Evolutionary conservation across 345 rosid species (phyloP).

Genomic region (Hibiscus trionum): DNA sequence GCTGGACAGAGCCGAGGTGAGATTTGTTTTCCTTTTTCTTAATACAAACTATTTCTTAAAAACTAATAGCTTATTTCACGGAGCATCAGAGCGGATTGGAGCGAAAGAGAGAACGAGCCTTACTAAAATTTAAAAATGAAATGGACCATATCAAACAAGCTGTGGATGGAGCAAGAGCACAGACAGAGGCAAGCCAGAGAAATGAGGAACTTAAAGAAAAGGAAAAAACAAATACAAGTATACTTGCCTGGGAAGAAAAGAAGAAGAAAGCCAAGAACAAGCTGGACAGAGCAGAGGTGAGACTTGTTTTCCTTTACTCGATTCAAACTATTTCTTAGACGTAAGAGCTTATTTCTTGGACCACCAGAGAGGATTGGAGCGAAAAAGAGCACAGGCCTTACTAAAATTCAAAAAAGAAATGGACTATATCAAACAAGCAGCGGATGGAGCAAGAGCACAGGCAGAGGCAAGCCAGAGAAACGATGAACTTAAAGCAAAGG

Average conservation of each 20-base stretch:
- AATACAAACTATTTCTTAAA: neutral
- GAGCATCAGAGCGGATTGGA: conserved; percentile 38
- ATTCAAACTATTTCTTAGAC: conserved; percentile 1
- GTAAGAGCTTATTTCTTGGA: conserved; percentile 15
- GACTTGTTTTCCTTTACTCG: neutral
- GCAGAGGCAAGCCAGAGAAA: conserved; percentile 42
- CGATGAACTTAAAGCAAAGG: conserved; percentile 54
- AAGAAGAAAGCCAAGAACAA: conserved; percentile 44
- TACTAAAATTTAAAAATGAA: conserved; percentile 28
- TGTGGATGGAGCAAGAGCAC: conserved; percentile 44
- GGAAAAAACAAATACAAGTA: conserved; percentile 14
- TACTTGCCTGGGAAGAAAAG: conserved; percentile 50
- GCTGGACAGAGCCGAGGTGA: conserved; percentile 55
- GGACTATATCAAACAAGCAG: conserved; percentile 35
- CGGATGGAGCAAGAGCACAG: conserved; percentile 46
- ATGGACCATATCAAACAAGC: conserved; percentile 37
- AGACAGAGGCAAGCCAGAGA: conserved; percentile 41
- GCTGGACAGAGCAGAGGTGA: conserved; percentile 54
- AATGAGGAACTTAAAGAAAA: conserved; percentile 50
- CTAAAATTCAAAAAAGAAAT: conserved; percentile 29
- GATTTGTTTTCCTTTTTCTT: neutral
- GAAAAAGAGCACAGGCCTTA: conserved; percentile 33
- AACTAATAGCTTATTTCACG: conserved; percentile 13
- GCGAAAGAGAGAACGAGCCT: conserved; percentile 34
- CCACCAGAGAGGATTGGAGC: conserved; percentile 37